Evolutionary conservation across 192 early-diverging fungal species (phyloP).

Genomic region (Diversispora eburnea): DNA sequence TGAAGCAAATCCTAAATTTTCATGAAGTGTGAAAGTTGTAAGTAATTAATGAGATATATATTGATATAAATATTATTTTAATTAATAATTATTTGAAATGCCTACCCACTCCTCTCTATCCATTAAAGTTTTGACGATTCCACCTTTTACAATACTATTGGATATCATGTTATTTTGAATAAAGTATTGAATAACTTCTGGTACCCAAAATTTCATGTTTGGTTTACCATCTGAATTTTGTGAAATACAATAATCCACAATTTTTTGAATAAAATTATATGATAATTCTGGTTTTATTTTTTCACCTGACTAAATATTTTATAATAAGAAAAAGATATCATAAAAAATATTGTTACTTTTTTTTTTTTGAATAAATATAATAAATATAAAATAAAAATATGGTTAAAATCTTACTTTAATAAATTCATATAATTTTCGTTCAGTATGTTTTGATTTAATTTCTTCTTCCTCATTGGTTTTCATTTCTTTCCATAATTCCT

Average conservation of each 20-base stretch:
- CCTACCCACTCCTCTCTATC: conserved; percentile 6
- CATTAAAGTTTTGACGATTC: conserved; percentile 8
- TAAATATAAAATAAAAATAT: background rate
- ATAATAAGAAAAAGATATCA: background rate
- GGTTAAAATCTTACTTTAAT: background rate
- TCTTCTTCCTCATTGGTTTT: background rate
- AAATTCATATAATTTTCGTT: background rate
- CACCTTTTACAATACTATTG: background rate
- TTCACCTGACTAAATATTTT: background rate
- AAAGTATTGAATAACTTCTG: background rate
- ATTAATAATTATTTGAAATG: background rate
- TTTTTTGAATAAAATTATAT: conserved; percentile 3
- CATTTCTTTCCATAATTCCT: background rate
- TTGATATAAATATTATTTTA: background rate
- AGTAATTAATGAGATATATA: background rate
- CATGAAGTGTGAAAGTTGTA: background rate
- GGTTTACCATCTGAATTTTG: background rate
- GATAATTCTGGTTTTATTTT: background rate
- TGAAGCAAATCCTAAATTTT: background rate
- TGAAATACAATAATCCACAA: conserved; percentile 3
- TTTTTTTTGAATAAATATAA: background rate
- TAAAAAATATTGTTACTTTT: too few relatives aligned
- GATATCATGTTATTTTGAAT: conserved; percentile 1
- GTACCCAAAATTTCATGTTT: conserved; percentile 2
- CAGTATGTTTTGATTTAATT: background rate